Base-by-base conservation (phyloP, 2,329 filamentous ascomycete species). In the Colletotrichum orchidophilum region DNA sequence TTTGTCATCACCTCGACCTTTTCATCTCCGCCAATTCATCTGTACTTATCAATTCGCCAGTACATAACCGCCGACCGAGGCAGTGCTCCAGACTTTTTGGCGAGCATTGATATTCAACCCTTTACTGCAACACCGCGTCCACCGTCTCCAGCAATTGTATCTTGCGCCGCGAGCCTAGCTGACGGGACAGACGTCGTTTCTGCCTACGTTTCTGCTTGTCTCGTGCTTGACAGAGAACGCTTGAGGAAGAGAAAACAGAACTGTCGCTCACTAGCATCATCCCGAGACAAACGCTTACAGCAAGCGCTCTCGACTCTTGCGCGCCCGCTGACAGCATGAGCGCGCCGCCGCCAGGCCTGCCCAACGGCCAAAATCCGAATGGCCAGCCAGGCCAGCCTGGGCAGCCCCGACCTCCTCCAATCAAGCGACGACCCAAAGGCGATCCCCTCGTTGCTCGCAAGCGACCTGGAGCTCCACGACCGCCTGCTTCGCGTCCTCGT, bases 401-500 rank as follows among this genome's bases (percentile, higher is more conserved):
- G 12, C 73, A 75, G 71, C 74, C 78, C 52, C 80, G 82, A 42
- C 81, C 82, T 33, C 80, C 84, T 74, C 81, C 84, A 39, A 82
- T 78, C 66, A 80, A 77, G 60, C 81, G 83, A 65, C 81, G 87
- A 66, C 84, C 84, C 12, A 86, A 85, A 69, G 82, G 85, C 66
- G 90, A 94, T 75, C 92, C 92, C 33, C 83, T 94, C 24, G 89
- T 92, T 62, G 85, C 90, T 63, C 87, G 89, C 54, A 90, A 91
- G 77, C 88, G 86, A 73, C 82, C 84, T 2, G 69, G 71, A 78
- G 26, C 79, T 79, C 70, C 52, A 72, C 74, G 35, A 77, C 77
- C 63, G 60, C 76, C 33, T 73, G 77, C 71, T 66, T 75, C 59
- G 24, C 81, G 75, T 63, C 76, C 75, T n/a, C 66, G 73, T 12